Evolutionary conservation across 805 yeast species (phyloP).

Genomic region (Saccharomyces eubayanus): DNA sequence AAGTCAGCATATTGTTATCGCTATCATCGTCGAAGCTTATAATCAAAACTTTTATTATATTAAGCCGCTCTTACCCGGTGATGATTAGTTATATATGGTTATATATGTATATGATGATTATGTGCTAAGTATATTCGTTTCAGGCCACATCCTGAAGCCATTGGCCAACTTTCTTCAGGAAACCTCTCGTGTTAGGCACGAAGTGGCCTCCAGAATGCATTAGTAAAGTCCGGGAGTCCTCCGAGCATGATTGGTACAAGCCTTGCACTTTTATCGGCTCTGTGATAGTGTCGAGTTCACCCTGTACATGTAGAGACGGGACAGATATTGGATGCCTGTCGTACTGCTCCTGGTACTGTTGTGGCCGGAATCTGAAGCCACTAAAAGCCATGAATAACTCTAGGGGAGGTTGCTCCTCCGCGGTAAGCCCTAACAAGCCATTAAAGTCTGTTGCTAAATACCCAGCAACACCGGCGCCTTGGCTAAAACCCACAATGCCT

Average conservation of each 20-base stretch:
- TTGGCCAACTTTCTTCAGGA: conserved; percentile 27
- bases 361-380: conserved; percentile 42
- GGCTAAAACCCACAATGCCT: conserved; percentile 86
- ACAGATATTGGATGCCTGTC: conserved; percentile 23
- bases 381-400: conserved; percentile 70
- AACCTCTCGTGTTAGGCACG: conserved; percentile 72
- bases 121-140: neutral
- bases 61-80: neutral
- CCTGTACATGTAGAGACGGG: conserved; percentile 69
- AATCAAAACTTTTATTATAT: neutral
- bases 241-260: conserved; percentile 45
- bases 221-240: conserved; percentile 38
- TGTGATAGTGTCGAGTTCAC: conserved; percentile 86
- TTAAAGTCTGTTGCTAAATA: conserved; percentile 51
- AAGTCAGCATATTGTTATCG: neutral
- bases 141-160: conserved; percentile 27
- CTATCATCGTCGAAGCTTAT: neutral
- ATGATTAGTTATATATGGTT: neutral
- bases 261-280: conserved; percentile 56
- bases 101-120: neutral
- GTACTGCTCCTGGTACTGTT: conserved; percentile 23
- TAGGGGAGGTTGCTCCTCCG: conserved; percentile 37
- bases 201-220: conserved; percentile 95
- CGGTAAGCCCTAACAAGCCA: conserved; percentile 33
- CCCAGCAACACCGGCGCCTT: conserved; percentile 86